Base-by-base conservation (phyloP, 371 early-diverging fungal genomes). In the Syncephalastrum contaminatum region DNA sequence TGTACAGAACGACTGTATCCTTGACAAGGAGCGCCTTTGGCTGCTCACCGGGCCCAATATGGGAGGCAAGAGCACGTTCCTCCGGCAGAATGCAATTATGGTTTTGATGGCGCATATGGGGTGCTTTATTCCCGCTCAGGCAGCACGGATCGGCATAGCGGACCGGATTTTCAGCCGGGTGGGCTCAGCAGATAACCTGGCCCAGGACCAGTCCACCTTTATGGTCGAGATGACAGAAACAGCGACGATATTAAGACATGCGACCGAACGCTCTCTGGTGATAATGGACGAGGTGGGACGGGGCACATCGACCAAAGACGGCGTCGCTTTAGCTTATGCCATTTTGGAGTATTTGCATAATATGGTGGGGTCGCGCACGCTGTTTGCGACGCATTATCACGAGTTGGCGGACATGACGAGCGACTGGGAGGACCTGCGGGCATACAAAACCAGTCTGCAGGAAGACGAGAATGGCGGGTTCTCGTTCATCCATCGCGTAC, bases 271-370 rank as follows among this genome's bases (percentile, higher is more conserved):
- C 4, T 94, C 95, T 12, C 79, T 99, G 58, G 91, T 96, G 4
- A 90, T 99, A 39, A 87, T 99, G 79, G 99, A 99, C 66, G 99
- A 99, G 69, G 88, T 99, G 16, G 99, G 99, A 1, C 87, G 99
- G 42, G 99, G 99, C 12, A 99, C 99, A 0, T 85, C 93, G 2
- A 91, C 96, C 0, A 59, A 73, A 19, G 99, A 99, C 63, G 99
- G 99, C 0, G 71, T 93, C 16, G 83, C 96, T 4, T 80, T 99
- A 25, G 98, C 99, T 0, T 88, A 82, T 53, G 92, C 95, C 0
- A 93, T 97, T 0, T 67, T 99, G 21, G 67, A 83, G 53, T 83
- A 94, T 59, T 63, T 99, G 21, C 82, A 89, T 49, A 66, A 82
- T 18, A 49, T 59, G 3, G 75, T 77, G 3, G 49, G 82, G 16